phyloP scores from a whole-genome alignment of 2,329 filamentous ascomycete genomes.

The Eurotiales sp. region DNA sequence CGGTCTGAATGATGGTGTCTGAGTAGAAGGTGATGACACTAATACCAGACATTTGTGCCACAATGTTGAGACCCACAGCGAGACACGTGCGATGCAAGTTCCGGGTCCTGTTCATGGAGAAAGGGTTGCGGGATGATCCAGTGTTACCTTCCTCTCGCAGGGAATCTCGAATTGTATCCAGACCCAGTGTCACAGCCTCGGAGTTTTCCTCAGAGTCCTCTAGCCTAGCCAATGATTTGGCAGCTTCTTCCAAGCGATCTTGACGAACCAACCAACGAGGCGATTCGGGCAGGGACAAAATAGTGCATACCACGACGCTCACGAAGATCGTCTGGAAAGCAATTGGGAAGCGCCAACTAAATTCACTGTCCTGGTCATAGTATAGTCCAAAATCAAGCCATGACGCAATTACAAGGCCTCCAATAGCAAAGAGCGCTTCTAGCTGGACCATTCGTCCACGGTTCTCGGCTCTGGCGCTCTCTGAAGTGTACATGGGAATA shows the following conservation, averaged over 20 bases:
- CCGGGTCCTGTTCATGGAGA: conserved; percentile 21
- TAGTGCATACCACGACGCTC: conserved; percentile 27
- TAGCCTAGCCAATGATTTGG: conserved; percentile 9
- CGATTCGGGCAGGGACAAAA: conserved; percentile 27
- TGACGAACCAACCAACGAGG: conserved; percentile 13
- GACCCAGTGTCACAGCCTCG: conserved; percentile 3
- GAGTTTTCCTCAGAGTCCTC: conserved; percentile 6
- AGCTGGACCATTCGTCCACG: conserved; percentile 20
- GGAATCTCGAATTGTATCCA: conserved; percentile 11
- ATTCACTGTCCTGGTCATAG: conserved; percentile 5
- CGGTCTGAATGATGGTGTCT: conserved; percentile 25
- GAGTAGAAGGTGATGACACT: conserved; percentile 32
- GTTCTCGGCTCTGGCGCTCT: conserved; percentile 11
- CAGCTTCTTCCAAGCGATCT: conserved; percentile 15
- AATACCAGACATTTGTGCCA: conserved; percentile 28
- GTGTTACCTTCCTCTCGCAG: conserved; percentile 12
- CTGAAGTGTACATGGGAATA: conserved; percentile 20
- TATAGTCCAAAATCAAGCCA: conserved; percentile 15
- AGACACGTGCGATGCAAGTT: conserved; percentile 24
- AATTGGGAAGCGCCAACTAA: conserved; percentile 40
- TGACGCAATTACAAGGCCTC: conserved; percentile 18
- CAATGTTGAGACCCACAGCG: conserved; percentile 24
- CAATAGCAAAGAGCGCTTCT: conserved; percentile 26
- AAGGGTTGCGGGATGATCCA: conserved; percentile 18
- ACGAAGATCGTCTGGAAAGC: conserved; percentile 45